A percentile compares a stretch with the other conserved stretches of the same genome.
Evolutionary conservation across 169 alveolate species (phyloP).

Genomic region (Neospora caninum): DNA sequence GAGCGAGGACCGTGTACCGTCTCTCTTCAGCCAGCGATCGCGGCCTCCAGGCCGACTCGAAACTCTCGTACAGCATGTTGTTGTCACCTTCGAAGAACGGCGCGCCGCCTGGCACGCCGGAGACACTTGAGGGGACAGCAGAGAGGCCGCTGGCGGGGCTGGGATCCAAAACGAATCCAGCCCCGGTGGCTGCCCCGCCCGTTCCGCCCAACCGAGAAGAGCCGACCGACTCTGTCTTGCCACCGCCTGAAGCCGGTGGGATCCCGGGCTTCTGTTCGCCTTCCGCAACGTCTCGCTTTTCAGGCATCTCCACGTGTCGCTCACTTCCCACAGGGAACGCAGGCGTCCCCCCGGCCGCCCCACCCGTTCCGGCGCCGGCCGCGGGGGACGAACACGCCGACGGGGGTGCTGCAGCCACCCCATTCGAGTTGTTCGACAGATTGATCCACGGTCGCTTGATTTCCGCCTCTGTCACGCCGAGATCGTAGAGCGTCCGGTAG

Average conservation of each 20-base stretch:
- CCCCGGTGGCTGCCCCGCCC: neutral
- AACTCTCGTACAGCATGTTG: neutral
- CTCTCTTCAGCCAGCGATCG: neutral
- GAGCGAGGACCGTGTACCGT: conserved; percentile 11
- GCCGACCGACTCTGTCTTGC: conserved; percentile 15
- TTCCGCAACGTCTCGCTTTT: neutral
- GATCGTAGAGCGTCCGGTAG: conserved; percentile 71
- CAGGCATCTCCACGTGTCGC: neutral
- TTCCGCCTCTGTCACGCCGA: conserved; percentile 81
- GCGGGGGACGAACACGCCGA: neutral
- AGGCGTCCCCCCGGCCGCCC: neutral
- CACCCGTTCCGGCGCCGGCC: neutral
- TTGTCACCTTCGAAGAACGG: neutral
- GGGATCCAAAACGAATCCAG: neutral
- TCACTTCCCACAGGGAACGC: neutral
- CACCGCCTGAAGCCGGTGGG: neutral
- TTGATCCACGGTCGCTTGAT: conserved; percentile 61
- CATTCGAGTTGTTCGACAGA: neutral
- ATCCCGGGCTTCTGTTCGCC: neutral
- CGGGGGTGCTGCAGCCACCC: neutral
- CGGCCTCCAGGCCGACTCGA: conserved; percentile 18
- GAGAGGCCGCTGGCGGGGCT: neutral
- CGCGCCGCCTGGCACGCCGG: neutral
- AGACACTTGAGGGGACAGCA: neutral
- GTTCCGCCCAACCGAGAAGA: too few species aligned